These are phyloP conservation scores for Neopestalotiopsis sp. DNA, from an alignment of 2,329 filamentous ascomycete species.

Conservation along the genomic window DNA sequence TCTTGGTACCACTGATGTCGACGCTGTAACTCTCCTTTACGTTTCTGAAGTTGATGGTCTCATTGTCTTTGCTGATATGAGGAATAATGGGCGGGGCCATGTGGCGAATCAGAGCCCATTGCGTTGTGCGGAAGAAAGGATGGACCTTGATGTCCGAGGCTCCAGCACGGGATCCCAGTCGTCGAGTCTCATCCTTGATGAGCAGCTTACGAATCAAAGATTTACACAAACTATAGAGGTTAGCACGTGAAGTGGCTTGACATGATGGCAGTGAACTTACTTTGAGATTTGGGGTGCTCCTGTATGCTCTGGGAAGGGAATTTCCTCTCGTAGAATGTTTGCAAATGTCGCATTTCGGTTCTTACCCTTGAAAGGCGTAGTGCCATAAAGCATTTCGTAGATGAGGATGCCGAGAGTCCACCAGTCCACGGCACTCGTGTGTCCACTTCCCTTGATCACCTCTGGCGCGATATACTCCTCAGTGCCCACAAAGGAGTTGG, in stretches of 20 bases:
- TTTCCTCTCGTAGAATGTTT: constrained; percentile 94
- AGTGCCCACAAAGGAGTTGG: constrained; percentile 97
- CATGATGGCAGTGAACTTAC: constrained; percentile 60
- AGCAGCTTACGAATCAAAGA: constrained; percentile 93
- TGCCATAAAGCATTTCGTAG: constrained; percentile 99
- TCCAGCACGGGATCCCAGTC: constrained; percentile 90
- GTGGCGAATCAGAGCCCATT: constrained; percentile 96
- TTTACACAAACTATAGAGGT: constrained; percentile 79
- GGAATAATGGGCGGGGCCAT: constrained; percentile 98
- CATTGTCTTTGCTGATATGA: constrained; percentile 85
- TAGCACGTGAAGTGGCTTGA: constrained; percentile 21
- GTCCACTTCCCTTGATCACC: constrained; percentile 97
- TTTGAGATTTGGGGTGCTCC: constrained; percentile 87
- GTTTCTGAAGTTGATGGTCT: constrained; percentile 96
- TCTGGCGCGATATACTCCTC: constrained; percentile 99
- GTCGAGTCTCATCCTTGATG: constrained; percentile 96
- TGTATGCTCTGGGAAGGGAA: constrained; percentile 90
- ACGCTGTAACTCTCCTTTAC: constrained; percentile 97
- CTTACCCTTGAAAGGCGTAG: constrained; percentile 98
- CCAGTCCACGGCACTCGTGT: constrained; percentile 98
- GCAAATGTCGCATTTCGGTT: constrained; percentile 98
- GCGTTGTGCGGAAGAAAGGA: constrained; percentile 93
- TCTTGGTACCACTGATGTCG: constrained; percentile 72
- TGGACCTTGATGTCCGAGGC: constrained; percentile 97
- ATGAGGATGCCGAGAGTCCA: constrained; percentile 98